Base-by-base conservation (phyloP, 306 rosid genomes). In the Ceratonia siliqua region DNA sequence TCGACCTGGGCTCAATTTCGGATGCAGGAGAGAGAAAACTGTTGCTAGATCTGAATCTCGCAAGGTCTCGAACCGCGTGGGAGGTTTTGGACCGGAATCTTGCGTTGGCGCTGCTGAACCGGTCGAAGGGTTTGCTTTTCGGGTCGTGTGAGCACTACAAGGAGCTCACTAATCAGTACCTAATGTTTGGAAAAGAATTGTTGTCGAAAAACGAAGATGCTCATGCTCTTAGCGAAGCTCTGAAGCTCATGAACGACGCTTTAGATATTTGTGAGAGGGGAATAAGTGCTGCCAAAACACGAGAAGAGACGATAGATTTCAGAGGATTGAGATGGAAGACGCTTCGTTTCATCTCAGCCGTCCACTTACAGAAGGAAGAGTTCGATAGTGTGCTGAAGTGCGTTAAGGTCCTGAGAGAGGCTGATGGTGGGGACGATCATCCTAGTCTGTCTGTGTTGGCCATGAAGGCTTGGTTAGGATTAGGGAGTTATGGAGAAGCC, bases 401-500 rank as follows among this genome's bases (percentile, higher is more conserved):
- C 43, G 91, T 94, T 74, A 90, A 87, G 88, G 91, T 91, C 67
- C 73, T 94, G 81, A 86, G 97, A 76, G 96, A 91, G 20, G 84
- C 75, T 45, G 96, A 85, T 14, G 81, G 83, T 21, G 97, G 87
- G 64, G 94, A 91, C 11, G 82, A 79, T 45, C 98, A 94, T 64
- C 98, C 96, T 8, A 94, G 98, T 67, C 73, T 94, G n/a, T 81
- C 96, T 2, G 97, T 94, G 32, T 69, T 94, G 85, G 95, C 98
- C 1, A 89, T 94, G 93, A 92, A 92, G 70, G 99, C 95, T 18
- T 94, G 95, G 96, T 41, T 94, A 48, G 99, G 99, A 53, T 55
- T 94, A 35, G 88, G 90, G 66, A 90, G 88, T 76, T 78, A 84
- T 28, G 85, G 42, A 0, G 96, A 94, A 56, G 99, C 97, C 0